A percentile compares a stretch with the other conserved stretches of the same genome.
Evolutionary conservation across 2,329 filamentous ascomycete genomes (phyloP).

Genomic region (Phaeophleospora eucalypticola): DNA sequence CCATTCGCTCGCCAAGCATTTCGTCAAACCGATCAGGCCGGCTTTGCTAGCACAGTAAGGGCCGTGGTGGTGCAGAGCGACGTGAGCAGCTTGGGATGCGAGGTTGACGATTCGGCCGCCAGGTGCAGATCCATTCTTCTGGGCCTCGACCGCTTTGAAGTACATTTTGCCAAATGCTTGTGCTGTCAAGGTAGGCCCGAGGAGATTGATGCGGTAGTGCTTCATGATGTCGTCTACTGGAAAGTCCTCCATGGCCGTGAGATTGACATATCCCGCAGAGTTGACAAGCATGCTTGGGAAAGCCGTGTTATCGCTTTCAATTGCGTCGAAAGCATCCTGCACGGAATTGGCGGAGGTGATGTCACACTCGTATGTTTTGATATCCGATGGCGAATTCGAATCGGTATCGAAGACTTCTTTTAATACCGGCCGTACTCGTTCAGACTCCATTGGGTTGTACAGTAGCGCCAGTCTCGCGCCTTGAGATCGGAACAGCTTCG

Average conservation of each 20-base stretch:
- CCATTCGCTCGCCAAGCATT: conserved; percentile 48
- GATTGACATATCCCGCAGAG: conserved; percentile 41
- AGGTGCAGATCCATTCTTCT: conserved; percentile 3
- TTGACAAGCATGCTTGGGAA: conserved; percentile 35
- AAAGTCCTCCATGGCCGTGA: conserved; percentile 42
- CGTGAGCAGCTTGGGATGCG: conserved; percentile 46
- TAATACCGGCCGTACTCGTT: conserved; percentile 36
- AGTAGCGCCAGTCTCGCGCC: conserved; percentile 44
- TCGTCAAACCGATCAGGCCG: conserved; percentile 42
- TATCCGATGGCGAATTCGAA: conserved; percentile 12
- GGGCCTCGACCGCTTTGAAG: conserved; percentile 19
- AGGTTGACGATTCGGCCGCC: conserved; percentile 45
- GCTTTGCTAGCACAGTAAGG: conserved; percentile 49
- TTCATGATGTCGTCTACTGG: conserved; percentile 42
- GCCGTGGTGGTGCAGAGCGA: conserved; percentile 43
- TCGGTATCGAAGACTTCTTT: conserved; percentile 33
- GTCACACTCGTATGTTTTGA: conserved; percentile 34
- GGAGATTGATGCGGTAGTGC: conserved; percentile 43
- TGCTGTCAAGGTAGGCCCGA: conserved; percentile 44
- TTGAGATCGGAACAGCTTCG: conserved; percentile 38
- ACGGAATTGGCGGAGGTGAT: conserved; percentile 32
- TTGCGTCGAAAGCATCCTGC: conserved; percentile 27
- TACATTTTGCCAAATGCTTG: conserved; percentile 46
- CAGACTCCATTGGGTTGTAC: conserved; percentile 46
- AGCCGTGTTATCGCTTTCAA: conserved; percentile 23